Evolutionary conservation across 345 rosid genomes (phyloP).

Genomic region (Trapa incisa): DNA sequence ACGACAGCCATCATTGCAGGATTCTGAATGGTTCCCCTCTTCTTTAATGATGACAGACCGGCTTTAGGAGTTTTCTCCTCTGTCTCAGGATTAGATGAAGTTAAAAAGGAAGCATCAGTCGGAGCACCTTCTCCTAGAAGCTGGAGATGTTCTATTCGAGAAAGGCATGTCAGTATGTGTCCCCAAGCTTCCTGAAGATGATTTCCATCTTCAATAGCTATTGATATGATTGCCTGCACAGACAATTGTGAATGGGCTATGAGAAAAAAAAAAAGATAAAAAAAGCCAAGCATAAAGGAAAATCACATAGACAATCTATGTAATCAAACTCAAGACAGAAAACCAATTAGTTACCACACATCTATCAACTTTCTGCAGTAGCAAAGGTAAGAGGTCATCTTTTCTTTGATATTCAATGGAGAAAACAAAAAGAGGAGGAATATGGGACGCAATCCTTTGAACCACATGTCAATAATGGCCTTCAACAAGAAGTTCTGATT

Average conservation of each 20-base stretch:
- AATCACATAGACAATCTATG: background rate
- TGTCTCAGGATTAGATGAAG: constrained; percentile 45
- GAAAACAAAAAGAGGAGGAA: background rate
- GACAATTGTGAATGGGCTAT: background rate
- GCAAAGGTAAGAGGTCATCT: background rate
- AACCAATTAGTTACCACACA: background rate
- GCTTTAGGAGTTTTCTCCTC: constrained; percentile 51
- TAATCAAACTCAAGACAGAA: background rate
- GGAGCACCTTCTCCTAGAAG: constrained; percentile 96
- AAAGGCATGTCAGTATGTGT: constrained; percentile 89
- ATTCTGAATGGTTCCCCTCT: constrained; percentile 77
- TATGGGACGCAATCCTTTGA: background rate
- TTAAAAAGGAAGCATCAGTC: constrained; percentile 67
- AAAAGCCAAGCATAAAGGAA: background rate
- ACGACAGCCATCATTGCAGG: constrained; percentile 96
- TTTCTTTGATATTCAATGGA: background rate
- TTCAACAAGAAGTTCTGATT: background rate
- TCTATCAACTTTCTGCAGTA: background rate
- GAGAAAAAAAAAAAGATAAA: background rate
- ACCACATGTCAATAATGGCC: background rate
- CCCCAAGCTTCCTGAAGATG: constrained; percentile 93
- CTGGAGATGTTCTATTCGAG: constrained; percentile 92
- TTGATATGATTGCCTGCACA: constrained; percentile 73
- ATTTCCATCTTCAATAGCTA: constrained; percentile 94
- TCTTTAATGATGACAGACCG: constrained; percentile 61